Percentiles rank a stretch among this genome's conserved stretches.
Conservation (phyloP, 768 basidiomycete genomes). For the Panaeolus papilionaceus region DNA sequence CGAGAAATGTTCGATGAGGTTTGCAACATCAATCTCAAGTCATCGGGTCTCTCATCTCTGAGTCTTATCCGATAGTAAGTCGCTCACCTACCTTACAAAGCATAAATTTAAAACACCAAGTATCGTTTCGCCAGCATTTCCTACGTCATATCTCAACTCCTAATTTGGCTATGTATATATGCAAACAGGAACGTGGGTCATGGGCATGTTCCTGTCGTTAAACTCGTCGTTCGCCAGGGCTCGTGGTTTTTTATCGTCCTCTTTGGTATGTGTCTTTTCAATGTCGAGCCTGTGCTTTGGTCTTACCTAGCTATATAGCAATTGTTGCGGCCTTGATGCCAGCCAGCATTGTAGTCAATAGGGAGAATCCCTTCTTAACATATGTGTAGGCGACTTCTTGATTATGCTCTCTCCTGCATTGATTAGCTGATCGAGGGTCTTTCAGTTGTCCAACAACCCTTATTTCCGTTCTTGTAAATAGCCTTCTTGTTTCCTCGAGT, state of each 20-base stretch:
- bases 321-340: conserved; percentile 1
- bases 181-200: background rate
- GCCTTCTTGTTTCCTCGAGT: background rate
- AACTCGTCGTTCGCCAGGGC: background rate
- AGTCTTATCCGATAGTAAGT: background rate
- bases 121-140: background rate
- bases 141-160: background rate
- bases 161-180: background rate
- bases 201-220: background rate
- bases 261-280: background rate
- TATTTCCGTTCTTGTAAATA: background rate
- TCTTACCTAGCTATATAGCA: background rate
- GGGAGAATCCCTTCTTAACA: background rate
- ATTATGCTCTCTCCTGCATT: background rate
- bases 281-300: background rate
- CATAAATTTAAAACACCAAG: background rate
- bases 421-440: too few species aligned
- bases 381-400: background rate
- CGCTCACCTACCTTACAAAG: background rate
- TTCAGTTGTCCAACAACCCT: background rate
- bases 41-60: background rate
- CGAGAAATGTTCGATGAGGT: background rate
- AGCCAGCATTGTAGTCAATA: background rate
- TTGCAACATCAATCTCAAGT: background rate
- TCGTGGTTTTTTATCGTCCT: background rate